Percentiles rank a stretch among this genome's conserved stretches.
Evolutionary conservation across 2,329 filamentous ascomycete genomes (phyloP).

Genomic region (Exophiala mesophila): DNA sequence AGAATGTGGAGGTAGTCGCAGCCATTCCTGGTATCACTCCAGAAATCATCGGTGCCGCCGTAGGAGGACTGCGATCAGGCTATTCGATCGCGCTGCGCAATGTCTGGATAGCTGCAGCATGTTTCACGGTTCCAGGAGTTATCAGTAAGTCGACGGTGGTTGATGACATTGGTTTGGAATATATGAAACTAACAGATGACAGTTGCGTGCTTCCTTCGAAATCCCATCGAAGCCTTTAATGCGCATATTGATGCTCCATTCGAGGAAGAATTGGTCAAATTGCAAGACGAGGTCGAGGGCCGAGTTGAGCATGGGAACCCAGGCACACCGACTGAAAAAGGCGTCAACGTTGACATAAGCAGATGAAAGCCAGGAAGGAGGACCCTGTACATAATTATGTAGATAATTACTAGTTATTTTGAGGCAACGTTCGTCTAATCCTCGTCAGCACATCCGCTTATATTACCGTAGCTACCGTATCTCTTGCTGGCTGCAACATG

Average conservation of each 20-base stretch:
- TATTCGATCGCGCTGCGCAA: slow-evolving; percentile 3
- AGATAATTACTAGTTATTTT: too few species aligned
- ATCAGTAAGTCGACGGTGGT: slow-evolving; percentile 14
- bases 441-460: too few species aligned
- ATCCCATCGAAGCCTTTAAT: neutral
- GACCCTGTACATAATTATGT: too few species aligned
- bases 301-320: too few species aligned
- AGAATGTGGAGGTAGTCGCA: slow-evolving; percentile 3
- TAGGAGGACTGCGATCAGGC: slow-evolving; percentile 1
- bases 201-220: neutral
- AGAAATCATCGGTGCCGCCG: slow-evolving; percentile 11
- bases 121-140: slow-evolving; percentile 4
- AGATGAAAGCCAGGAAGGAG: too few species aligned
- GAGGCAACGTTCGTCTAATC: too few species aligned
- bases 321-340: too few species aligned
- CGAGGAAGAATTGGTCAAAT: neutral
- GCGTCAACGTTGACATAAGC: too few species aligned
- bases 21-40: slow-evolving; percentile 8
- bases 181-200: neutral
- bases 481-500: too few species aligned
- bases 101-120: slow-evolving; percentile 7
- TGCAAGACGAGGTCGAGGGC: neutral
- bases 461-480: too few species aligned
- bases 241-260: neutral
- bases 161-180: too few species aligned